Percentiles rank a stretch among this genome's conserved stretches.
Conservation (phyloP, 2,329 filamentous ascomycete species). For the Fusarium sp. region DNA sequence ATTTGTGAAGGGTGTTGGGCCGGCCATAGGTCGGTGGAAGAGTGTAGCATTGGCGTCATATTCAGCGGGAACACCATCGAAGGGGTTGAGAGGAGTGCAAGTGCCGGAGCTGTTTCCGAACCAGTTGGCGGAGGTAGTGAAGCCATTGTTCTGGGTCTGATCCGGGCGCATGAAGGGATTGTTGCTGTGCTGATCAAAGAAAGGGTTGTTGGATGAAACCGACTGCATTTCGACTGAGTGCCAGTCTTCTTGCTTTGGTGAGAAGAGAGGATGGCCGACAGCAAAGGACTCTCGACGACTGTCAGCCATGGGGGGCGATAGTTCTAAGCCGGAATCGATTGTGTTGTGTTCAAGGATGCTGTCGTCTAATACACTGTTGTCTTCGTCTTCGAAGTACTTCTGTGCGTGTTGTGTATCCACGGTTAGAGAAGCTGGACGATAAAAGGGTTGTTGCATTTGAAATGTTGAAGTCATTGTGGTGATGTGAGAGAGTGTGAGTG, state of each 20-base stretch:
- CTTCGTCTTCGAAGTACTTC: conserved; percentile 72
- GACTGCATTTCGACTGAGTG: conserved; percentile 75
- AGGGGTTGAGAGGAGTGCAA: conserved; percentile 79
- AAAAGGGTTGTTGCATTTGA: conserved; percentile 63
- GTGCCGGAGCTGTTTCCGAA: conserved; percentile 64
- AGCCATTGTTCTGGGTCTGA: conserved; percentile 60
- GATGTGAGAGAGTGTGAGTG: conserved; percentile 36
- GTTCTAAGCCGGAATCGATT: conserved; percentile 72
- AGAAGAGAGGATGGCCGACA: conserved; percentile 69
- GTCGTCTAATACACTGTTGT: conserved; percentile 71
- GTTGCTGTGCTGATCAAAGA: conserved; percentile 69
- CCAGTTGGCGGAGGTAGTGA: conserved; percentile 67
- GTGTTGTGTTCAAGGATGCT: conserved; percentile 70
- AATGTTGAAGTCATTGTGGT: conserved; percentile 65
- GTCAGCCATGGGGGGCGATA: conserved; percentile 72
- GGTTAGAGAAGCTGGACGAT: conserved; percentile 63
- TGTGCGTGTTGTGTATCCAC: conserved; percentile 67
- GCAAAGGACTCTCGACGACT: conserved; percentile 75
- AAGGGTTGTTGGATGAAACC: conserved; percentile 73
- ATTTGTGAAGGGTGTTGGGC: conserved; percentile 68
- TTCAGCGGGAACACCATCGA: conserved; percentile 68
- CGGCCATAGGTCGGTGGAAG: conserved; percentile 67
- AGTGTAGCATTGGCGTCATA: conserved; percentile 67
- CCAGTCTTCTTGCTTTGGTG: conserved; percentile 75
- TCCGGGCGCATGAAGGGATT: conserved; percentile 78